Evolutionary conservation across 2,329 filamentous ascomycete genomes (phyloP).

Genomic region (Lomentospora prolificans): DNA sequence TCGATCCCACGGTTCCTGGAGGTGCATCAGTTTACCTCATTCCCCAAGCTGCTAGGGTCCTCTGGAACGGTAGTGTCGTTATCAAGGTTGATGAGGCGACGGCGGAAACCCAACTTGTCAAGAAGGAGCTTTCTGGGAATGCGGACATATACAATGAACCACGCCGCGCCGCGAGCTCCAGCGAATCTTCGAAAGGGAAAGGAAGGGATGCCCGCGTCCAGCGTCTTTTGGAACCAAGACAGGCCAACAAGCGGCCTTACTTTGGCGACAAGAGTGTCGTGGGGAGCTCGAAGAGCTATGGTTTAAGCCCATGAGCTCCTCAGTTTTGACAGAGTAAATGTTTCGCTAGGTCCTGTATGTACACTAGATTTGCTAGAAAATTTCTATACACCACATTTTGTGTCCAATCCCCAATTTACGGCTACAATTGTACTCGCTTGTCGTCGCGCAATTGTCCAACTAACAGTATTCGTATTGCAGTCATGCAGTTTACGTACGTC

Average conservation of each 20-base stretch:
- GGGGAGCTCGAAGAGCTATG: slow-evolving; percentile 28
- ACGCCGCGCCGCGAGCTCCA: not conserved
- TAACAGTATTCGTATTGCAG: no score
- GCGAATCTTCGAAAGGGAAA: not conserved
- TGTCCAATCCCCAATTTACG: no score
- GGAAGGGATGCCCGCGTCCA: not conserved
- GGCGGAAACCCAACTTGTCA: slow-evolving; percentile 30
- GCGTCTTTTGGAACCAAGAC: not conserved
- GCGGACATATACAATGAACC: slow-evolving; percentile 21
- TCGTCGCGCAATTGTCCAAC: no score
- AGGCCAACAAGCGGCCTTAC: not conserved
- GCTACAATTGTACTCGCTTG: no score
- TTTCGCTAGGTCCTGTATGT: not conserved
- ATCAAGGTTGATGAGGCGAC: slow-evolving; percentile 31
- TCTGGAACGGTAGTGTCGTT: slow-evolving; percentile 39
- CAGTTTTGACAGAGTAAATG: slow-evolving; percentile 4
- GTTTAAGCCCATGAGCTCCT: slow-evolving; percentile 18
- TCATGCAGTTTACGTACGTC: no score
- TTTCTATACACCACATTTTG: no score
- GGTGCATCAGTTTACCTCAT: slow-evolving; percentile 46
- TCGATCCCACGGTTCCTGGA: slow-evolving; percentile 38
- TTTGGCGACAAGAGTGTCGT: slow-evolving; percentile 12
- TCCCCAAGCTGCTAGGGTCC: slow-evolving; percentile 31
- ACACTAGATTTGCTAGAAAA: no score
- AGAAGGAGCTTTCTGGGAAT: slow-evolving; percentile 33